Percentiles rank a stretch among this genome's conserved stretches.
Conservation (phyloP, 2,329 filamentous ascomycete species). For the Pseudogymnoascus sp. region DNA sequence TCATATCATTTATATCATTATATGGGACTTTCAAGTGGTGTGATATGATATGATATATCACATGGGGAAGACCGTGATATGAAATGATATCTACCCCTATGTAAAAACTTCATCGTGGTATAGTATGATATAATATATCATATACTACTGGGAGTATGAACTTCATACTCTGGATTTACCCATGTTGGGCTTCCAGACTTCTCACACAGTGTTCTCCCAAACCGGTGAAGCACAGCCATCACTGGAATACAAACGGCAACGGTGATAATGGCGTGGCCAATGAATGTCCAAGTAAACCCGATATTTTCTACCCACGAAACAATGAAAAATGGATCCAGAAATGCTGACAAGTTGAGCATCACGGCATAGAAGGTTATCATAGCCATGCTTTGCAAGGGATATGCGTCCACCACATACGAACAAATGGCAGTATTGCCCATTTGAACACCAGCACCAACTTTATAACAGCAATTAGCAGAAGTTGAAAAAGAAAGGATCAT, state of each 20-base stretch:
- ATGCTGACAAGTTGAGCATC: slow-evolving; percentile 36
- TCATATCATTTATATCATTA: no score
- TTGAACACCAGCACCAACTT: slow-evolving; percentile 48
- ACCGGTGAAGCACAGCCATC: slow-evolving; percentile 21
- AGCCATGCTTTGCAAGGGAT: slow-evolving; percentile 47
- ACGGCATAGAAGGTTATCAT: slow-evolving; percentile 49
- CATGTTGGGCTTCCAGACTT: not conserved
- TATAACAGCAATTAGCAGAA: not conserved
- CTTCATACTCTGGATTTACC: not conserved
- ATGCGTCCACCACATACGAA: slow-evolving; percentile 48
- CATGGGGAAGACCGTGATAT: no score
- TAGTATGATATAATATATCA: no score
- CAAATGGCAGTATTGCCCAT: slow-evolving; percentile 48
- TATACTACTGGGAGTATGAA: no score
- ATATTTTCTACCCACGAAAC: slow-evolving; percentile 21
- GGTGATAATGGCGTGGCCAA: slow-evolving; percentile 26
- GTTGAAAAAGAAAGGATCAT: not conserved
- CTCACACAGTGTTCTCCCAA: slow-evolving; percentile 17
- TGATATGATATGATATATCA: no score
- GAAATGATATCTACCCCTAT: no score
- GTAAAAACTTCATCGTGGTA: no score
- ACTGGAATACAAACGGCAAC: slow-evolving; percentile 22
- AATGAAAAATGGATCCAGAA: slow-evolving; percentile 25
- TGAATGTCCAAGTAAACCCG: slow-evolving; percentile 26
- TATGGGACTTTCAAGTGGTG: no score